phyloP scores from a whole-genome alignment of 75 land plant species.

The Cunninghamia lanceolata region DNA sequence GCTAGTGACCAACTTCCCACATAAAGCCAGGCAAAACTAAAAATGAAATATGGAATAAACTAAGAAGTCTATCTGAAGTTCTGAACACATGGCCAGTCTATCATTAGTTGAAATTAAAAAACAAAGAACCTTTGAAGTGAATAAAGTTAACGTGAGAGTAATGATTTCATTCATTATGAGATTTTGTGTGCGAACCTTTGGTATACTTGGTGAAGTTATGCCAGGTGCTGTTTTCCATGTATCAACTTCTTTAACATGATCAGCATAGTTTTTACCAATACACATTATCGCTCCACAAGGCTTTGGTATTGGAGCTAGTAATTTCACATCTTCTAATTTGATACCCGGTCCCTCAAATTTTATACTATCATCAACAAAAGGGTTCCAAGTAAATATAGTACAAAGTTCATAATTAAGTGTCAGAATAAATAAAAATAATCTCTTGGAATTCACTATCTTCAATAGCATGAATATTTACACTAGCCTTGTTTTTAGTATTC shows the following conservation, averaged over 20 bases:
- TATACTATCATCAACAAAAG: neutral
- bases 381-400: constrained; percentile 10
- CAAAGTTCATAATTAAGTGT: neutral
- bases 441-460: neutral
- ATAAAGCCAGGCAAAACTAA: neutral
- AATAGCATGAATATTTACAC: neutral
- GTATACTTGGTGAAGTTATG: constrained; percentile 36
- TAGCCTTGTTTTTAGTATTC: neutral
- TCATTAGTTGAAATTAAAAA: neutral
- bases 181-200: constrained; percentile 29
- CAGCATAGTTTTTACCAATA: constrained; percentile 45
- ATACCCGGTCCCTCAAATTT: constrained; percentile 22
- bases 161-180: neutral
- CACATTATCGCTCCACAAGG: constrained; percentile 48
- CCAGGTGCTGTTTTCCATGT: constrained; percentile 55
- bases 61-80: neutral
- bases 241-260: constrained; percentile 52
- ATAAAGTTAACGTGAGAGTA: neutral
- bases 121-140: neutral
- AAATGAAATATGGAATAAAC: neutral
- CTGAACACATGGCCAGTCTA: neutral
- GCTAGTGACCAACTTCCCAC: neutral
- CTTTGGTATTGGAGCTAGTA: constrained; percentile 45
- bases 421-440: neutral
- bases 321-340: constrained; percentile 21